A percentile compares a stretch with the other conserved stretches of the same genome.
These are phyloP conservation scores for Cytospora schulzeri DNA, from an alignment of 2,329 filamentous ascomycete genomes.

Conservation along the genomic window DNA sequence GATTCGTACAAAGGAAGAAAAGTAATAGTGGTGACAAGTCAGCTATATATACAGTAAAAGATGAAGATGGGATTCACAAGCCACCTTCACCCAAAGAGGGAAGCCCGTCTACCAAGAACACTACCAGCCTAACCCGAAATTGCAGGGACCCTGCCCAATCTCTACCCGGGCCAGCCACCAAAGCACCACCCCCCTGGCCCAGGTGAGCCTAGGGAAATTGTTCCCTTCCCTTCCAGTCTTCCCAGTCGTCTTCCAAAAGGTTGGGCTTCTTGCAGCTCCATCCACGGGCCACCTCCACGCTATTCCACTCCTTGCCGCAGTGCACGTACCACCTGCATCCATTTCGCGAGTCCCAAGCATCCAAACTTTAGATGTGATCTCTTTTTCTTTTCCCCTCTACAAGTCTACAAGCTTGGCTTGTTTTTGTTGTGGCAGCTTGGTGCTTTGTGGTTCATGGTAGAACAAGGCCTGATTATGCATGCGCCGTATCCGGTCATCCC, in stretches of 20 bases:
- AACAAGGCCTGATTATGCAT: slow-evolving; percentile 22
- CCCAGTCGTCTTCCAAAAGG: neutral
- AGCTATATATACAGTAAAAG: neutral
- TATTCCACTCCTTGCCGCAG: slow-evolving; percentile 1
- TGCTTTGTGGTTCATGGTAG: slow-evolving; percentile 23
- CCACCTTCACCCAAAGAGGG: neutral
- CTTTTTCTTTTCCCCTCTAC: neutral
- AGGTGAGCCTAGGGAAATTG: slow-evolving; percentile 18
- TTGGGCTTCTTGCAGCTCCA: slow-evolving; percentile 12
- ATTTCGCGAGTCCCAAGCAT: slow-evolving; percentile 8
- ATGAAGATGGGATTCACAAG: neutral
- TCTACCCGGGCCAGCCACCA: neutral
- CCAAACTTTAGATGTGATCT: slow-evolving; percentile 22
- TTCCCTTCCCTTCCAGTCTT: neutral
- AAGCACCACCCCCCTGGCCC: slow-evolving; percentile 6
- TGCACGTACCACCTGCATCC: slow-evolving; percentile 13
- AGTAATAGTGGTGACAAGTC: neutral
- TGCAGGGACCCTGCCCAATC: neutral
- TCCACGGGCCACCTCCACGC: neutral
- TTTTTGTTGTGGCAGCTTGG: slow-evolving; percentile 9
- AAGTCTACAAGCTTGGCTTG: slow-evolving; percentile 14
- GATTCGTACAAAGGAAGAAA: no score
- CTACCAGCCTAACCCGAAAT: neutral
- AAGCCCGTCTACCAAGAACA: neutral
- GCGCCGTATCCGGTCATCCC: slow-evolving; percentile 13